Evolutionary conservation across 129 eudicot species (phyloP), one percentile per base, ranked within the genome.

Genomic region (Flaveria robusta): DNA sequence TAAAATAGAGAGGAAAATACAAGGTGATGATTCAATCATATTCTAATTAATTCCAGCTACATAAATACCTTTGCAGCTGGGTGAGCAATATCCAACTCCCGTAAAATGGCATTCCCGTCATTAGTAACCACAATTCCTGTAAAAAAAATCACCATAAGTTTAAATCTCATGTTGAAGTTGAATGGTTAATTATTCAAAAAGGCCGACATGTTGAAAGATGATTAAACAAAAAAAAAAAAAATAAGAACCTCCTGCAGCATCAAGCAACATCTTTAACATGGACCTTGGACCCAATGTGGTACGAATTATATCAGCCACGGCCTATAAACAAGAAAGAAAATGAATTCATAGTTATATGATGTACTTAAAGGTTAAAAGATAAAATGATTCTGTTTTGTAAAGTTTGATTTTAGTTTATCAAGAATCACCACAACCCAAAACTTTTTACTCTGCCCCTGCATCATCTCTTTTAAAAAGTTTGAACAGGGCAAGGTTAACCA

Each of bases 201-300:
- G 39, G 67, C 72, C 41, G 27, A 47, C 79, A 68, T 1, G 50
- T 51, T 47, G 10, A 42, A n/a, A 20, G 9, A 68, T 1, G n/a
- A 64, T 83, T 52, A 5, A 34, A 34, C 39, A 34, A 34, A 34
- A 34, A 31, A 31, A 34, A 34, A 5, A 54, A 4, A 24, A 60
- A 24, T 45, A 42, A 45, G 47, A 24, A 90, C 98, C 98, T 89
- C 98, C 96, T 58, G 85, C 46, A 86, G 98, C 97, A 83, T 94
- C 98, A 29, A 94, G 93, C 62, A 91, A 82, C 98, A 94, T 94
- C 88, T 94, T 94, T 72, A 94, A 58, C 98, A 94, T 94, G 45
- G 98, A 94, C 81, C 98, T 85, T 68, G 98, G 98, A 71, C 97
- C 98, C 90, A 94, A 83, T n/a, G 98, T 94, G 26, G 97, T 91